These are phyloP conservation scores for Debaryomyces fabryi DNA, from an alignment of 1,139 yeast genomes.

Conservation along the genomic window DNA sequence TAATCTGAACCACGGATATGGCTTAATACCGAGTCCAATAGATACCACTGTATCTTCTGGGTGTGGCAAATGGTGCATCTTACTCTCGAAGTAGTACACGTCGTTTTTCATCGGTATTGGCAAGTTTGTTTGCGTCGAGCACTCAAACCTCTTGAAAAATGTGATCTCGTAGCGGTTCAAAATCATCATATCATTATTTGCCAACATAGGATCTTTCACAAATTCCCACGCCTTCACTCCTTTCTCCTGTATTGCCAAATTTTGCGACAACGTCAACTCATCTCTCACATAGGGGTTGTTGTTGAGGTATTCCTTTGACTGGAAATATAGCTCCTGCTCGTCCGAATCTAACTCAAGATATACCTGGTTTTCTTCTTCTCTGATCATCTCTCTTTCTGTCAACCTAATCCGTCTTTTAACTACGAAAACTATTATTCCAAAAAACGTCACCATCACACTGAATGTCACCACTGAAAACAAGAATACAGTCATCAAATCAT, in stretches of 20 bases:
- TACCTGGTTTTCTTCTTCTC: slow-evolving; percentile 64
- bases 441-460: slow-evolving; percentile 6
- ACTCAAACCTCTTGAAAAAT: slow-evolving; percentile 69
- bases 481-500: slow-evolving; percentile 5
- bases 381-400: slow-evolving; percentile 57
- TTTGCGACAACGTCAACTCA: slow-evolving; percentile 49
- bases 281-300: slow-evolving; percentile 58
- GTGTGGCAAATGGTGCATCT: slow-evolving; percentile 58
- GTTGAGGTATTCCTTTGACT: slow-evolving; percentile 60
- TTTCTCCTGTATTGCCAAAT: slow-evolving; percentile 78
- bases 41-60: slow-evolving; percentile 50
- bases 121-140: slow-evolving; percentile 80
- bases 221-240: slow-evolving; percentile 96
- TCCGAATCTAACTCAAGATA: slow-evolving; percentile 65
- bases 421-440: slow-evolving; percentile 1
- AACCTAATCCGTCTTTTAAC: slow-evolving; percentile 11
- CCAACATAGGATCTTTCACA: slow-evolving; percentile 65
- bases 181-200: slow-evolving; percentile 62
- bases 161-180: slow-evolving; percentile 76
- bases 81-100: slow-evolving; percentile 88
- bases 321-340: slow-evolving; percentile 80
- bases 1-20: slow-evolving; percentile 61
- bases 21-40: slow-evolving; percentile 51
- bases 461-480: slow-evolving; percentile 2
- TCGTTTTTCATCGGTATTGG: slow-evolving; percentile 88